A percentile compares a stretch with the other conserved stretches of the same genome.
Evolutionary conservation across 768 basidiomycete genomes (phyloP).

Genomic region (Collybia mongolica): DNA sequence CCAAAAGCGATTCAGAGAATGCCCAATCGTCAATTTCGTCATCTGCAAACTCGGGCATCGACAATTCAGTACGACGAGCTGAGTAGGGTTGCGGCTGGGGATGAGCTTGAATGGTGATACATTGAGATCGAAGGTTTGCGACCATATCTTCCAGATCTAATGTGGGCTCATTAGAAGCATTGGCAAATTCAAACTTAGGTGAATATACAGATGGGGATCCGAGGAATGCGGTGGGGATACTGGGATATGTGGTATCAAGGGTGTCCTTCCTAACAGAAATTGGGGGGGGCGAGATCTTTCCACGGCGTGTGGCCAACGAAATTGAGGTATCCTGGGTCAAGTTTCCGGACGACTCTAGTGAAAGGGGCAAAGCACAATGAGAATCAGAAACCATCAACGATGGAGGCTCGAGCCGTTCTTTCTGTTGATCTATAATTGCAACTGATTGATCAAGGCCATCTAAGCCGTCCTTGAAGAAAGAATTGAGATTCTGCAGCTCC

Average conservation of each 20-base stretch:
- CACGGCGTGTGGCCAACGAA: conserved; percentile 35
- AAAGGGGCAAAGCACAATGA: conserved; percentile 33
- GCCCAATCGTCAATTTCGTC: conserved; percentile 32
- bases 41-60: conserved; percentile 10
- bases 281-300: conserved; percentile 31
- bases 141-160: conserved; percentile 45
- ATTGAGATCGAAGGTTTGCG: conserved; percentile 38
- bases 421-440: conserved; percentile 12
- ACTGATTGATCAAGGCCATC: conserved; percentile 16
- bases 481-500: conserved; percentile 35
- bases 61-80: conserved; percentile 3
- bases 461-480: conserved; percentile 33
- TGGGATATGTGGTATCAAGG: conserved; percentile 31
- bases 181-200: conserved; percentile 28
- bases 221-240: conserved; percentile 42
- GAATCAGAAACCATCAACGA: conserved; percentile 43
- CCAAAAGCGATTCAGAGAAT: conserved; percentile 30
- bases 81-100: conserved; percentile 7
- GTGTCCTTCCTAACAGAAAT: conserved; percentile 19
- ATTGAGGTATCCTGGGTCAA: conserved; percentile 15
- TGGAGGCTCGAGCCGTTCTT: conserved; percentile 25
- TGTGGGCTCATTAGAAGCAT: conserved; percentile 18
- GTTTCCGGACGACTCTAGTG: conserved; percentile 30
- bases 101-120: conserved; percentile 21
- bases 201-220: conserved; percentile 38